Conservation (phyloP, 768 basidiomycete species). For the Calocera viscosa region DNA sequence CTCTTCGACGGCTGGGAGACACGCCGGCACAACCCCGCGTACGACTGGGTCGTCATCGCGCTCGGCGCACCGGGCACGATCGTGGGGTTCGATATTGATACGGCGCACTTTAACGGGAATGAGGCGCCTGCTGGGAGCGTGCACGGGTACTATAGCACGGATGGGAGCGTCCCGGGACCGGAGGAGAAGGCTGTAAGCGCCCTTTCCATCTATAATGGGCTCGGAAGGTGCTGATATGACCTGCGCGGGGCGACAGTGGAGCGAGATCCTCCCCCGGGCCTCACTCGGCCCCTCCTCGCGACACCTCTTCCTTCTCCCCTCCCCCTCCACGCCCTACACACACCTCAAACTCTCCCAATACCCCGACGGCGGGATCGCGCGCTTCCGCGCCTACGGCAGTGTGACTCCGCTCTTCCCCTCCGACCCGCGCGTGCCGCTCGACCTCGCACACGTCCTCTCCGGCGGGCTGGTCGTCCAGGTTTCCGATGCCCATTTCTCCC, state of each 20-base stretch:
- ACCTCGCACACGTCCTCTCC: constrained; percentile 81
- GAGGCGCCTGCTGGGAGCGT: constrained; percentile 77
- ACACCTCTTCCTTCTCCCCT: constrained; percentile 70
- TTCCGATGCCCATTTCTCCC: constrained; percentile 92
- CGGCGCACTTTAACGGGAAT: constrained; percentile 90
- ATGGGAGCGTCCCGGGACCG: constrained; percentile 31
- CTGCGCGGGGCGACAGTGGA: constrained; percentile 46
- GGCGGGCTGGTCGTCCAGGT: constrained; percentile 74
- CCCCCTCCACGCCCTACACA: constrained; percentile 40
- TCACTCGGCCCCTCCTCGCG: constrained; percentile 70
- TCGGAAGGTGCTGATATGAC: not conserved
- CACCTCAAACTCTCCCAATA: constrained; percentile 90
- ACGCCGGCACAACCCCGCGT: constrained; percentile 71
- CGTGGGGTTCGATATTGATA: constrained; percentile 84
- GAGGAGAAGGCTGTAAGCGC: constrained; percentile 43
- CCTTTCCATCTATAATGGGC: not conserved
- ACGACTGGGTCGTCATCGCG: constrained; percentile 91
- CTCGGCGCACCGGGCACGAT: constrained; percentile 64
- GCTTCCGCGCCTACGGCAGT: constrained; percentile 81
- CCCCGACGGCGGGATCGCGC: constrained; percentile 93
- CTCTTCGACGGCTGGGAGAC: constrained; percentile 92
- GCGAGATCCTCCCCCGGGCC: constrained; percentile 59
- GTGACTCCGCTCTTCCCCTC: constrained; percentile 53
- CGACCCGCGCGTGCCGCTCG: constrained; percentile 34
- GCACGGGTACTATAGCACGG: constrained; percentile 32